Evolutionary conservation across 2,329 filamentous ascomycete species (phyloP), one percentile per base, ranked within the genome.

Genomic region (Rutstroemia sp.): DNA sequence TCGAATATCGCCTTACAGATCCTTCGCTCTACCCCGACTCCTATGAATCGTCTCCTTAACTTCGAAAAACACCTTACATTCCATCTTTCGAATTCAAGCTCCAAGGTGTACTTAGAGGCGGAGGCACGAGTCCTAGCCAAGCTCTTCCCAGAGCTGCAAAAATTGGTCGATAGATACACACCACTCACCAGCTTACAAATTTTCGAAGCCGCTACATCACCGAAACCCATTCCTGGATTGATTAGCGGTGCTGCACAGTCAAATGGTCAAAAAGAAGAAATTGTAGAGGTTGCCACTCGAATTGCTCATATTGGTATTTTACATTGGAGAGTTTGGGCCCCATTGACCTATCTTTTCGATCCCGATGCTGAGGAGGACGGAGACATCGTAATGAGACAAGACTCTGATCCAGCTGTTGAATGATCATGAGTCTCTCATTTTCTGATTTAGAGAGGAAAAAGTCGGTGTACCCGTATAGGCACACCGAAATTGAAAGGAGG

Each of bases 321-420:
- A 23, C 91, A 96, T 71, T 96, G 92, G 91, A 81, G 89, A 49
- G 87, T 96, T 3, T 97, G 92, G 90, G 81, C 82, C 1, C 81
- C 82, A 2, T 75, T 95, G 53, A 83, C 87, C 12, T 96, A 96
- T 68, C 62, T 70, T 19, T 64, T 67, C 2, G 61, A 68, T 58
- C 65, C 66, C 3, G 62, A 66, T 52, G 61, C 56, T 2, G 62
- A 64, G 10, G 62, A 65, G 3, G 60, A 65, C 9, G 46, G 16
- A n/a, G 61, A 63, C n/a, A 48, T 53, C 21, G 30, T 27, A 25
- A 57, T 57, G 54, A 55, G 21, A 5, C 53, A 44, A 6, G 53
- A 37, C 18, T 16, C 16, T 14, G 47, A 38, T 27, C 1, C 49
- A 16, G 12, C 52, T 2, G 21, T 18, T n/a, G 34, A 41, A n/a